These are phyloP conservation scores for Sphagnum magellanicum DNA, from an alignment of 228 moss, liverwort and hornwort genomes.

Conservation along the genomic window DNA sequence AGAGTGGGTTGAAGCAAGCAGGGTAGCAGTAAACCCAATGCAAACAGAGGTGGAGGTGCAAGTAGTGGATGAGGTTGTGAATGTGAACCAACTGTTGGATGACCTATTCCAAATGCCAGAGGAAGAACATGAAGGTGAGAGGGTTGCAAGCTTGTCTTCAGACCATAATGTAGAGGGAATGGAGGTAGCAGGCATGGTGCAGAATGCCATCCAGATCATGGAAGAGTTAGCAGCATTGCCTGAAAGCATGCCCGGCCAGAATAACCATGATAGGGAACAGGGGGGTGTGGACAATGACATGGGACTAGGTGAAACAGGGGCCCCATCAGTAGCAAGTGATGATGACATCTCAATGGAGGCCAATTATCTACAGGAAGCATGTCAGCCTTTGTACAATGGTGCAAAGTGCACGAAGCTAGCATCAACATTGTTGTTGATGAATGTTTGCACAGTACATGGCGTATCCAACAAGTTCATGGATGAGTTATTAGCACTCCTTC, in stretches of 20 bases:
- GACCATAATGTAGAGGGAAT: neutral
- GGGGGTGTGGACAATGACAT: neutral
- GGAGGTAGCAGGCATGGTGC: neutral
- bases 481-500: slow-evolving; percentile 1
- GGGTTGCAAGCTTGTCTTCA: neutral
- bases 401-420: neutral
- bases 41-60: neutral
- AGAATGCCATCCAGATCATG: neutral
- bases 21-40: neutral
- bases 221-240: neutral
- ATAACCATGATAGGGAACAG: no score
- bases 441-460: neutral
- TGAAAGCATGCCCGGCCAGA: neutral
- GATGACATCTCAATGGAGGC: neutral
- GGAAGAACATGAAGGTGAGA: neutral
- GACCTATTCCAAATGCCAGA: neutral
- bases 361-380: neutral
- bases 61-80: neutral
- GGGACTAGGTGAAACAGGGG: neutral
- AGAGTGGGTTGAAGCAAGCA: neutral
- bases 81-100: neutral
- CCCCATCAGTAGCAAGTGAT: neutral
- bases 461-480: neutral
- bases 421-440: neutral
- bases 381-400: neutral